A percentile compares a stretch with the other conserved stretches of the same genome.
These are phyloP conservation scores for Solanum bulbocastanum DNA, from an alignment of 257 asterid species.

Conservation along the genomic window DNA sequence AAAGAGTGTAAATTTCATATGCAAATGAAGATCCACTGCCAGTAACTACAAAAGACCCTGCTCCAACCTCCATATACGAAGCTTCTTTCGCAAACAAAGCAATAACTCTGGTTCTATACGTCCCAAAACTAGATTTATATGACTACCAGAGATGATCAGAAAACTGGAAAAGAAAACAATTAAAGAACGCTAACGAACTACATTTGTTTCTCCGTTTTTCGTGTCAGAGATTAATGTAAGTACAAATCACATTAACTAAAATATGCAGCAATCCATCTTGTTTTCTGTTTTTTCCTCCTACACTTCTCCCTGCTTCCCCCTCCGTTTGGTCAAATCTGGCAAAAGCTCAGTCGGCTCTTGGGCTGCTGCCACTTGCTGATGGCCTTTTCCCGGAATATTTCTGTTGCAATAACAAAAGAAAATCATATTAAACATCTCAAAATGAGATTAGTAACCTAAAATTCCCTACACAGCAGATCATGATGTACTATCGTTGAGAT, in stretches of 20 bases:
- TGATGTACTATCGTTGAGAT: not conserved
- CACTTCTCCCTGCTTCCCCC: not conserved
- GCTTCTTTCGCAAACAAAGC: not conserved
- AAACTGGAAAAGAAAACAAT: constrained; percentile 21
- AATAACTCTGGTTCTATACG: not conserved
- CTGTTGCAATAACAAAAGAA: constrained; percentile 31
- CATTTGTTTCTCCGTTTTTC: not conserved
- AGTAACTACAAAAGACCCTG: not conserved
- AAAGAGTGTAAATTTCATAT: not conserved
- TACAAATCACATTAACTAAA: constrained; percentile 33
- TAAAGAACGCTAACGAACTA: constrained; percentile 3
- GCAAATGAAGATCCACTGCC: not conserved
- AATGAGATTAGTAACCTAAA: not conserved
- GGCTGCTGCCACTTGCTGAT: constrained; percentile 42
- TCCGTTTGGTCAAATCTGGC: constrained; percentile 3
- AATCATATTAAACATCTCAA: not conserved
- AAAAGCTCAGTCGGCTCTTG: constrained; percentile 49
- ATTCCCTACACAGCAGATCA: not conserved
- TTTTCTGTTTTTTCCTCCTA: not conserved
- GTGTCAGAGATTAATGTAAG: constrained; percentile 17
- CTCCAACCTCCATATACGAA: not conserved
- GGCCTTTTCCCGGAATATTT: constrained; percentile 60
- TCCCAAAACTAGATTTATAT: not conserved
- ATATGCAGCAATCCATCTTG: constrained; percentile 9
- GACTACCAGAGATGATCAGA: not conserved